Evolutionary conservation across 2,329 filamentous ascomycete genomes (phyloP).

Genomic region (Apiospora marii): DNA sequence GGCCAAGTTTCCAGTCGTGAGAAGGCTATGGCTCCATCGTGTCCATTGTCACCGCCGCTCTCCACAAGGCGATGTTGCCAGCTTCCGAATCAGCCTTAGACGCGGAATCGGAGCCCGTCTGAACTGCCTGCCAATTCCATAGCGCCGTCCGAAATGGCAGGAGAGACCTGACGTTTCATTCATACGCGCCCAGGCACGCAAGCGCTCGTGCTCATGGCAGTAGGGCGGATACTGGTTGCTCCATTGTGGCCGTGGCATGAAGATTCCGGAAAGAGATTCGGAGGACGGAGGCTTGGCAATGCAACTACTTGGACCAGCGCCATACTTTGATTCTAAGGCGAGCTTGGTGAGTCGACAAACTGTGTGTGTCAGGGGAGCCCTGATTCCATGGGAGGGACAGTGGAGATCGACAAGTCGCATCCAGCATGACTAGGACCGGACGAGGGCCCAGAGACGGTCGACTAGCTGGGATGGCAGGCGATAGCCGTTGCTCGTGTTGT

Average conservation of each 20-base stretch:
- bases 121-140: constrained; percentile 15
- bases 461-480: not conserved
- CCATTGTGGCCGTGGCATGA: not conserved
- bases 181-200: not conserved
- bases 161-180: constrained; percentile 5
- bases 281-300: constrained; percentile 1
- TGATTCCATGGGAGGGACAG: not conserved
- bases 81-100: constrained; percentile 34
- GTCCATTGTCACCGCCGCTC: constrained; percentile 24
- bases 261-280: constrained; percentile 10
- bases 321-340: not conserved
- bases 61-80: constrained; percentile 30
- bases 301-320: not conserved
- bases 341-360: not conserved
- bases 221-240: not conserved
- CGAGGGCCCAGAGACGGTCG: not conserved
- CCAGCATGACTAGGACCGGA: not conserved
- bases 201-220: not conserved
- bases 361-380: not conserved
- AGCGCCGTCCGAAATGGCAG: constrained; percentile 16
- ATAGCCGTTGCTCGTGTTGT: not conserved
- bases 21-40: constrained; percentile 26
- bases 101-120: not conserved
- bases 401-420: not conserved
- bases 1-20: constrained; percentile 26